Conservation (phyloP, 768 basidiomycete genomes). For the Auricularia cornea region DNA sequence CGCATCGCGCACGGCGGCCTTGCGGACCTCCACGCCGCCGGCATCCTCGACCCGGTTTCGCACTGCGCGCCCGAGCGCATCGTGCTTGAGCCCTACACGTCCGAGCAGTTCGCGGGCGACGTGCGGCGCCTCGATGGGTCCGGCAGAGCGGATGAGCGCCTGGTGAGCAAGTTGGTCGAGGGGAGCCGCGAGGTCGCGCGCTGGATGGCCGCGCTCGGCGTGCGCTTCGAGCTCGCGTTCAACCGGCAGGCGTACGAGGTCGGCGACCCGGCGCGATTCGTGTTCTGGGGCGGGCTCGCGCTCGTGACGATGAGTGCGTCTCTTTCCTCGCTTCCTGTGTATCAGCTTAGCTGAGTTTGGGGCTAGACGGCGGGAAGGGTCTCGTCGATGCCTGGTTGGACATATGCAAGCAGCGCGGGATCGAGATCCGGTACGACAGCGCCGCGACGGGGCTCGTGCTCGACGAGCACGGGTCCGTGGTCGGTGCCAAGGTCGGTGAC, state of each 20-base stretch:
- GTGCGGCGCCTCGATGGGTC: constrained; percentile 48
- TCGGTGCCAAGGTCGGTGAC: constrained; percentile 39
- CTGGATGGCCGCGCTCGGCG: constrained; percentile 47
- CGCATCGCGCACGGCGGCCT: constrained; percentile 57
- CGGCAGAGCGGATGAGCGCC: constrained; percentile 37
- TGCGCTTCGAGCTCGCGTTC: constrained; percentile 53
- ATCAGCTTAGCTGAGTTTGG: neutral
- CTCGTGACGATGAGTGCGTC: constrained; percentile 36
- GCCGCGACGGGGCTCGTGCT: constrained; percentile 34
- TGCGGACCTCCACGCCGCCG: constrained; percentile 47
- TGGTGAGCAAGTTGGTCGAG: constrained; percentile 47
- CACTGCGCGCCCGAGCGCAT: constrained; percentile 29
- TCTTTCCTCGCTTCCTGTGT: neutral
- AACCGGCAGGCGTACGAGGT: constrained; percentile 63
- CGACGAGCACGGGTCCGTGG: constrained; percentile 29
- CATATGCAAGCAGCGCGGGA: constrained; percentile 28
- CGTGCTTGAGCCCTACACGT: constrained; percentile 41
- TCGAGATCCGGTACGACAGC: constrained; percentile 51
- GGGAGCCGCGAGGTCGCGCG: constrained; percentile 45
- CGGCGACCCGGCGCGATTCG: constrained; percentile 18
- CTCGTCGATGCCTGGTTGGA: constrained; percentile 42
- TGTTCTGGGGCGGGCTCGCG: constrained; percentile 64
- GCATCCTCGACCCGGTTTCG: constrained; percentile 36
- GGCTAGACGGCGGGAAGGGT: constrained; percentile 53
- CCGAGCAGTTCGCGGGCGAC: constrained; percentile 45